phyloP scores from a whole-genome alignment of 352 stramenopile genomes.

The Nothophytophthora sp. region DNA sequence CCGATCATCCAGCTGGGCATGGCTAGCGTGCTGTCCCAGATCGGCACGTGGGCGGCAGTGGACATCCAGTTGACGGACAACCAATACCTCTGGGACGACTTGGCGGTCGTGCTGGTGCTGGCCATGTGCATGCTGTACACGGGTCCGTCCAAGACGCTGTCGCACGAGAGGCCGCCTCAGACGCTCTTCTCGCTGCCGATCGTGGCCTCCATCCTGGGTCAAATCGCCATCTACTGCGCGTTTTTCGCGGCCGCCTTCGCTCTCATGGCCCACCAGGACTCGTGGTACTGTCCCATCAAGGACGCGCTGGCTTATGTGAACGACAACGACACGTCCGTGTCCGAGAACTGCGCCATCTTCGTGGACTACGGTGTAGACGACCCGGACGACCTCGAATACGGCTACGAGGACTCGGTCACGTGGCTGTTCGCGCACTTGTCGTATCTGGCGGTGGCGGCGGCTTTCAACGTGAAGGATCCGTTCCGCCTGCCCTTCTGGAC shows the following conservation, averaged over 20 bases:
- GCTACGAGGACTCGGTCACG: slow-evolving; percentile 49
- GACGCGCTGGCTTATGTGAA: slow-evolving; percentile 28
- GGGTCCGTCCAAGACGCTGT: slow-evolving; percentile 27
- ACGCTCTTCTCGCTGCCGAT: slow-evolving; percentile 56
- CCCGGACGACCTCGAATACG: slow-evolving; percentile 33
- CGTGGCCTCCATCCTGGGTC: slow-evolving; percentile 46
- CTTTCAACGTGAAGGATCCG: slow-evolving; percentile 52
- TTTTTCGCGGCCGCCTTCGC: slow-evolving; percentile 46
- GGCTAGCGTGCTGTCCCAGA: slow-evolving; percentile 29
- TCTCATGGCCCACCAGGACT: slow-evolving; percentile 18
- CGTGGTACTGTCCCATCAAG: slow-evolving; percentile 52
- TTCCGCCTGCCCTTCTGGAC: slow-evolving; percentile 55
- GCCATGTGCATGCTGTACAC: slow-evolving; percentile 64
- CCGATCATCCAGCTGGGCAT: slow-evolving; percentile 54
- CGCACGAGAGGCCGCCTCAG: slow-evolving; percentile 33
- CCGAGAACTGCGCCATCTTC: slow-evolving; percentile 39
- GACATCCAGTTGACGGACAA: slow-evolving; percentile 58
- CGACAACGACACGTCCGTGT: slow-evolving; percentile 13
- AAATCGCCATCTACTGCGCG: slow-evolving; percentile 44
- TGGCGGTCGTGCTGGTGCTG: slow-evolving; percentile 50
- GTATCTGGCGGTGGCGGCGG: slow-evolving; percentile 52
- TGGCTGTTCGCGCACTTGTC: slow-evolving; percentile 63
- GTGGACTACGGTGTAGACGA: slow-evolving; percentile 33
- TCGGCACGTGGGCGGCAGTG: slow-evolving; percentile 8
- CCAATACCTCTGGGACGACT: slow-evolving; percentile 63